Evolutionary conservation across 176 grass and related monocot species (phyloP), one percentile per base, ranked within the genome.

Genomic region (Avena atlantica): DNA sequence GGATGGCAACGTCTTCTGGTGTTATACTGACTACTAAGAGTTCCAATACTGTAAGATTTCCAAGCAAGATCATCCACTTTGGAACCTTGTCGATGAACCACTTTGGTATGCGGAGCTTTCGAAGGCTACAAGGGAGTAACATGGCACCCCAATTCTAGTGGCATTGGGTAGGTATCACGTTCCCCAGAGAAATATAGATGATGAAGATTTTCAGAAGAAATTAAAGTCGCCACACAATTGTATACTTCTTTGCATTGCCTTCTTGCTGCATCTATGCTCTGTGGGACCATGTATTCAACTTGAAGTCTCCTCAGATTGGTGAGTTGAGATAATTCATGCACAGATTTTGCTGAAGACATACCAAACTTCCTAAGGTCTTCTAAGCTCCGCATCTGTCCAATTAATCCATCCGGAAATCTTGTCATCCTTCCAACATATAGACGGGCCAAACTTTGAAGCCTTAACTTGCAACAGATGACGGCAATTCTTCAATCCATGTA

Each of bases 281-380:
- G 3, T 36, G 34, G 34, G 3, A 36, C 34, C 34, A 36, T 36
- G 34, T 4, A 36, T 2, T 36, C 34, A 36, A 36, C 34, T 36
- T 5, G 5, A n/a, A 85, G 1, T 19, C 17, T 76, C 25, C 25
- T 76, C 47, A 85, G 60, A 19, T 85, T 85, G 19, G 60, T 52
- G 53, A 85, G 59, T 4, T 67, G 63, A 85, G 27, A 16, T 23
- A 85, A 67, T 17, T 77, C 73, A 19, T 55, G 45, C 44, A 77
- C 9, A 16, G 24, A 16, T 9, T 53, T 77, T 3, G 0, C 21
- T 27, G 10, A 23, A 25, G 9, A 63, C 21, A 25, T 12, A 11
- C 23, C 9, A 12, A 25, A 25, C 8, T 63, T 11, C 0, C 9
- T 1, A 65, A 85, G 17, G 25, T 53, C 59, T 55, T 85, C 72